Evolutionary conservation across 352 stramenopile genomes (phyloP).

Genomic region (Phytopythium litorale): DNA sequence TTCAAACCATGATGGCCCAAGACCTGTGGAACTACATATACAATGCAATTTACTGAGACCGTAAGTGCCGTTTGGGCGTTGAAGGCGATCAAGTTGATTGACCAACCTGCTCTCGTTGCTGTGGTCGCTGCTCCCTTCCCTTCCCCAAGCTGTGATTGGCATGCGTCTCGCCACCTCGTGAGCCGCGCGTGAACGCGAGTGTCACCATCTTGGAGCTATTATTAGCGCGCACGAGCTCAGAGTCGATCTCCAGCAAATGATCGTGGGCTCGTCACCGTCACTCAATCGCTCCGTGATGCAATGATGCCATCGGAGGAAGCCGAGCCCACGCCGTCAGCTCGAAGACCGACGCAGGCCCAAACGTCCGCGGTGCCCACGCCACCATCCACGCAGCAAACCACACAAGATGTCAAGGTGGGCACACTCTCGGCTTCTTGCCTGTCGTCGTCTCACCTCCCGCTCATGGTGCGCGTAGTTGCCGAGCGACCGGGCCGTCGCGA

Average conservation of each 20-base stretch:
- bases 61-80: too few species aligned
- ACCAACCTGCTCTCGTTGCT: too few species aligned
- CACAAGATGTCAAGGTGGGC: background rate
- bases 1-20: too few species aligned
- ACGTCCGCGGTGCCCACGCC: background rate
- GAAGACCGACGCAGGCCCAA: background rate
- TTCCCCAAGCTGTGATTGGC: too few species aligned
- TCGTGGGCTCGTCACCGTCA: background rate
- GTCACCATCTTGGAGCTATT: background rate
- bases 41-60: too few species aligned
- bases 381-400: background rate
- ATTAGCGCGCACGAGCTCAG: background rate
- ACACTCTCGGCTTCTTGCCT: background rate
- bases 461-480: background rate
- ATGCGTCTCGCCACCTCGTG: too few species aligned
- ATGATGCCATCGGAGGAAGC: background rate
- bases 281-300: background rate
- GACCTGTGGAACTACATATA: too few species aligned
- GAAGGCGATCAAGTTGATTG: too few species aligned
- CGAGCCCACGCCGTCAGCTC: background rate
- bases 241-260: background rate
- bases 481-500: constrained; percentile 46
- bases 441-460: background rate
- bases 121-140: too few species aligned
- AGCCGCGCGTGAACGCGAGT: too few species aligned